Evolutionary conservation across 139 green algal genomes (phyloP), one percentile per base, ranked within the genome.

Genomic region (Micromonas pusilla): DNA sequence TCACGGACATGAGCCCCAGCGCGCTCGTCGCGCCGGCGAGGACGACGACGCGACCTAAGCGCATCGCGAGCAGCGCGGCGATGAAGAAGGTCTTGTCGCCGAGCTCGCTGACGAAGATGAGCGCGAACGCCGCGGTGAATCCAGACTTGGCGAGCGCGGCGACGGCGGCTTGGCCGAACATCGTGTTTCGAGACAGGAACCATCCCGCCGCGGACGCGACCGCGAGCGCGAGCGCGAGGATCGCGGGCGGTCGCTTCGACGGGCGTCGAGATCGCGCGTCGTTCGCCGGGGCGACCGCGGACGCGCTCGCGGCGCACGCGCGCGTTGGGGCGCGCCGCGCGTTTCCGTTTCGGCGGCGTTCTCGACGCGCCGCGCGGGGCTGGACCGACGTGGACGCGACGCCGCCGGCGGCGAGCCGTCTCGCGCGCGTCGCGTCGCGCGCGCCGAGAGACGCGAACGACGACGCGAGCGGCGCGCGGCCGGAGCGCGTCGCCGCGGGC

Each of bases 71-170:
- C 60, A 98, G 85, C 1, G 89, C 94, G 0, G 94, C 94, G 36
- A 99, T 97, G 89, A 99, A 99, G 80, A 99, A 99, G 2, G 95
- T 99, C 84, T 98, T 99, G 82, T 99, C 95, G 0, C 95, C 95
- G 26, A 99, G 87, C 81, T 99, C 95, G 20, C 82, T 93, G 0
- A 97, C 74, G 78, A 99, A 97, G 72, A 99, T 97, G 20, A 99
- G 83, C 21, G 88, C 90, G 70, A 98, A 97, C n/a, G 95, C 89
- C 0, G 95, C 91, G 20, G 96, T 80, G 79, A 98, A 95, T 16
- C 95, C 95, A 4, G 85, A 93, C 54, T 84, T 88, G 54, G 89
- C 90, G 1, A 96, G 73, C 37, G 68, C 68, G 5, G 30, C 21
- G 4, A 63, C 36, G 37, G 53, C 23, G 21, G 23, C 28, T 32